phyloP scores from a whole-genome alignment of 2,329 filamentous ascomycete genomes.

The Ciborinia camelliae region DNA sequence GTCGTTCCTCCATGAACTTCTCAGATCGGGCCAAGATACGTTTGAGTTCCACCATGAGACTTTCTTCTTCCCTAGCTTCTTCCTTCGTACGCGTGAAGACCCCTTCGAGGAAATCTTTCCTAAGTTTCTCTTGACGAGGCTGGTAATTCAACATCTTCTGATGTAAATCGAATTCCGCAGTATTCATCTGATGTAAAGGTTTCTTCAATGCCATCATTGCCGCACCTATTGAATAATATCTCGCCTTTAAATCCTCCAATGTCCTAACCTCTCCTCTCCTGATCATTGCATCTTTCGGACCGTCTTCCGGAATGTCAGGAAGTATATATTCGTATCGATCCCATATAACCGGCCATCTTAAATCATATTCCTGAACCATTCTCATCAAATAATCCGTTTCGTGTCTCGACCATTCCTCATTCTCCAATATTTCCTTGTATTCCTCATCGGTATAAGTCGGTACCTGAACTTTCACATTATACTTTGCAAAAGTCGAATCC shows the following conservation, averaged over 20 bases:
- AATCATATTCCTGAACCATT: slow-evolving; percentile 71
- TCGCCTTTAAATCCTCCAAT: slow-evolving; percentile 86
- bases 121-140: slow-evolving; percentile 68
- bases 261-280: slow-evolving; percentile 53
- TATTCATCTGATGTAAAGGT: slow-evolving; percentile 81
- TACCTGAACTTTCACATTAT: slow-evolving; percentile 75
- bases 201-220: slow-evolving; percentile 78
- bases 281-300: slow-evolving; percentile 31
- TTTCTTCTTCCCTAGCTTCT: slow-evolving; percentile 89
- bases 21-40: slow-evolving; percentile 86
- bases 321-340: slow-evolving; percentile 81
- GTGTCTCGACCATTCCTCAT: slow-evolving; percentile 79
- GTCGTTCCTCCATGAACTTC: slow-evolving; percentile 80
- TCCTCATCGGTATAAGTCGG: slow-evolving; percentile 84
- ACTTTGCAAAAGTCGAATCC: slow-evolving; percentile 74
- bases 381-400: slow-evolving; percentile 90
- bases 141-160: slow-evolving; percentile 87
- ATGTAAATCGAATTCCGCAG: slow-evolving; percentile 76
- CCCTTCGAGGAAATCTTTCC: slow-evolving; percentile 81
- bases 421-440: slow-evolving; percentile 72
- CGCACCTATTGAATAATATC: slow-evolving; percentile 84
- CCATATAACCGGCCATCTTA: slow-evolving; percentile 87
- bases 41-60: slow-evolving; percentile 83
- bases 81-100: slow-evolving; percentile 77
- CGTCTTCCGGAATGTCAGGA: slow-evolving; percentile 27